A percentile compares a stretch with the other conserved stretches of the same genome.
phyloP scores from a whole-genome alignment of 352 stramenopile species.

The Aphanomyces stellatus region DNA sequence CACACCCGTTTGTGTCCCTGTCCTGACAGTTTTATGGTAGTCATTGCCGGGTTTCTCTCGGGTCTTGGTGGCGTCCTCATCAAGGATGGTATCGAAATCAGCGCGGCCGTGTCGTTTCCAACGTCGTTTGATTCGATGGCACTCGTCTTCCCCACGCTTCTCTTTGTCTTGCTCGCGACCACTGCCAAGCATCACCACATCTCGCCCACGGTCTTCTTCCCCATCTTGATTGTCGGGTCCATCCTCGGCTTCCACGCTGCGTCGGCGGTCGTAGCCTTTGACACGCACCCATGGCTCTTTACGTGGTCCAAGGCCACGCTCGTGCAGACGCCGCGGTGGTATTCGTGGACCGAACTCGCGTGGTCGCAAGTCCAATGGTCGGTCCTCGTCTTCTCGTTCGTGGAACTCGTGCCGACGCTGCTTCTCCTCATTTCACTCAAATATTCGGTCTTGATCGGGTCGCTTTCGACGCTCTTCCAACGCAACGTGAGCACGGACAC shows the following conservation, averaged over 20 bases:
- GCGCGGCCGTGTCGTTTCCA: conserved; percentile 43
- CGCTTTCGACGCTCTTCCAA: conserved; percentile 68
- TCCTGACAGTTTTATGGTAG: conserved; percentile 14
- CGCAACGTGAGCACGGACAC: conserved; percentile 69
- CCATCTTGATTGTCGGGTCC: conserved; percentile 46
- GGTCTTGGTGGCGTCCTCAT: conserved; percentile 70
- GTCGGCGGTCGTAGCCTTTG: conserved; percentile 19
- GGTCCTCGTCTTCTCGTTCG: conserved; percentile 45
- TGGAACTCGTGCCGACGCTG: conserved; percentile 53
- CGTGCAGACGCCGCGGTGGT: conserved; percentile 65
- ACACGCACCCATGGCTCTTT: conserved; percentile 43
- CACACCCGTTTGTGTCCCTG: background rate
- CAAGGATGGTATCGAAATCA: conserved; percentile 76
- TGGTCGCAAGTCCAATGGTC: conserved; percentile 50
- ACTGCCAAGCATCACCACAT: conserved; percentile 50
- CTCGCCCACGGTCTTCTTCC: conserved; percentile 64
- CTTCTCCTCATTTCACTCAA: conserved; percentile 69
- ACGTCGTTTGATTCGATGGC: conserved; percentile 9
- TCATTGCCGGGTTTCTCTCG: conserved; percentile 74
- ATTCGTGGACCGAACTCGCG: conserved; percentile 61
- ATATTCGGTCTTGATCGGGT: conserved; percentile 72
- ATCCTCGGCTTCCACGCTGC: conserved; percentile 52
- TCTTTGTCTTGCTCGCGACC: conserved; percentile 46
- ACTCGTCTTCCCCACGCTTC: conserved; percentile 44
- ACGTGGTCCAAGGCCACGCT: conserved; percentile 54